Conservation (phyloP, 2,329 filamentous ascomycete species). For the Alternaria atra region DNA sequence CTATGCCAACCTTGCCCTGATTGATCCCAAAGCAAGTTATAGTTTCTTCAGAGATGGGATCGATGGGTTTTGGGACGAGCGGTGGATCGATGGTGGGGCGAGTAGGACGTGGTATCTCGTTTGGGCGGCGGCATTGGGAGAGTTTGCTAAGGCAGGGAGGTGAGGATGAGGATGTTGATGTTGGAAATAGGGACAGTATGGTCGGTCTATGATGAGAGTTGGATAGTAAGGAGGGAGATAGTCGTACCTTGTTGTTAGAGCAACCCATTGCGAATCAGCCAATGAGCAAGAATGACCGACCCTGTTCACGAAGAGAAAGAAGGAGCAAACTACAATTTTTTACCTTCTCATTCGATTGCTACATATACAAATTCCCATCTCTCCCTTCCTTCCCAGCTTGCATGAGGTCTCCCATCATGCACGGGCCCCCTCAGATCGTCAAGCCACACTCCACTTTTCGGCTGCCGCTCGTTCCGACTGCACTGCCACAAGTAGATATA, state of each 20-base stretch:
- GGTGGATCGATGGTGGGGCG: slow-evolving; percentile 82
- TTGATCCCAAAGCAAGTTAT: slow-evolving; percentile 75
- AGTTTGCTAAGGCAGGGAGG: slow-evolving; percentile 19
- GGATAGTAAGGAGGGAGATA: no score
- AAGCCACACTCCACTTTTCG: slow-evolving; percentile 15
- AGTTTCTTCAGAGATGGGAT: slow-evolving; percentile 73
- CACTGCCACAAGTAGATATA: slow-evolving; percentile 20
- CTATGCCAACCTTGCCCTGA: slow-evolving; percentile 80
- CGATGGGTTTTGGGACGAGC: slow-evolving; percentile 66
- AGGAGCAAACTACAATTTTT: background rate
- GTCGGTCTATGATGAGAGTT: no score
- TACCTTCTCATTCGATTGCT: background rate
- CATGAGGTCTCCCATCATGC: background rate
- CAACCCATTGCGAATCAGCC: no score
- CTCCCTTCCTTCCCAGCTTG: no score
- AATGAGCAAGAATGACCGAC: no score
- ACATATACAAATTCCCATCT: background rate
- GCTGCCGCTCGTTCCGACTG: slow-evolving; percentile 8
- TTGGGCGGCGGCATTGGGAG: slow-evolving; percentile 40
- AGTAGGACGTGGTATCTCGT: slow-evolving; percentile 46
- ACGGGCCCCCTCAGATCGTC: background rate
- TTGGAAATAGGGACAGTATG: no score
- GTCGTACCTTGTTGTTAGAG: no score
- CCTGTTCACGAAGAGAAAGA: rapidly evolving
- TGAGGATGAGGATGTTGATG: background rate